These are phyloP conservation scores for Scedosporium apiospermum DNA, from an alignment of 2,329 filamentous ascomycete species.

Conservation along the genomic window DNA sequence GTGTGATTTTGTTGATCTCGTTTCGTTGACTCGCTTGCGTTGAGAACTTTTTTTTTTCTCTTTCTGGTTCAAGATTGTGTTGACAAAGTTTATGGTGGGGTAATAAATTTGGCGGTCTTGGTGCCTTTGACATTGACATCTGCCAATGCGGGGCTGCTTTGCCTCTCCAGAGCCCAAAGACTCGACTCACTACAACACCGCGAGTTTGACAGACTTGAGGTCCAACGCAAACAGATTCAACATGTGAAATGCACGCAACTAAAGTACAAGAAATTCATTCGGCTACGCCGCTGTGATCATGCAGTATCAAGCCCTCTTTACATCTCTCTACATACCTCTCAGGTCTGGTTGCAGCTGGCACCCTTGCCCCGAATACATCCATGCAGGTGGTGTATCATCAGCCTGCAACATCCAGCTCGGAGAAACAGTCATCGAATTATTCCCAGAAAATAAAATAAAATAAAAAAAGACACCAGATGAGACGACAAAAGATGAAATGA, in stretches of 20 bases:
- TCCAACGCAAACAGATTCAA: background rate
- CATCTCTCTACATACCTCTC: background rate
- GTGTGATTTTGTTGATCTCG: too few relatives aligned
- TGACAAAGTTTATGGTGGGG: too few relatives aligned
- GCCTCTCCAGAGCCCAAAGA: too few relatives aligned
- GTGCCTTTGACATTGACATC: too few relatives aligned
- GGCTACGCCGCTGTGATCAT: slow-evolving; percentile 1
- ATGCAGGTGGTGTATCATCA: background rate
- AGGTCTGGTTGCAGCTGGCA: background rate
- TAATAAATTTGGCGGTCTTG: too few relatives aligned
- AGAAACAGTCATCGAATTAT: background rate
- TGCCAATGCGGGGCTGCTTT: too few relatives aligned
- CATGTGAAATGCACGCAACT: background rate
- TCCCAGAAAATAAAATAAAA: background rate
- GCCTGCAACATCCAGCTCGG: background rate
- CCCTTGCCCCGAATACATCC: background rate
- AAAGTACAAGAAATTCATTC: background rate
- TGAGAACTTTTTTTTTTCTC: too few relatives aligned
- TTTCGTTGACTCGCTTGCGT: too few relatives aligned
- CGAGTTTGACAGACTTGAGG: background rate
- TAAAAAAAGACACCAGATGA: background rate
- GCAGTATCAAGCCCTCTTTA: background rate
- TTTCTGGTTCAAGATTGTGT: too few relatives aligned
- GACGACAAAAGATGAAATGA: background rate
- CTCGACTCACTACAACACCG: too few relatives aligned